Evolutionary conservation across 495 filamentous ascomycete genomes (phyloP), one percentile per base, ranked within the genome.

Genomic region (Penicillium nucicola): DNA sequence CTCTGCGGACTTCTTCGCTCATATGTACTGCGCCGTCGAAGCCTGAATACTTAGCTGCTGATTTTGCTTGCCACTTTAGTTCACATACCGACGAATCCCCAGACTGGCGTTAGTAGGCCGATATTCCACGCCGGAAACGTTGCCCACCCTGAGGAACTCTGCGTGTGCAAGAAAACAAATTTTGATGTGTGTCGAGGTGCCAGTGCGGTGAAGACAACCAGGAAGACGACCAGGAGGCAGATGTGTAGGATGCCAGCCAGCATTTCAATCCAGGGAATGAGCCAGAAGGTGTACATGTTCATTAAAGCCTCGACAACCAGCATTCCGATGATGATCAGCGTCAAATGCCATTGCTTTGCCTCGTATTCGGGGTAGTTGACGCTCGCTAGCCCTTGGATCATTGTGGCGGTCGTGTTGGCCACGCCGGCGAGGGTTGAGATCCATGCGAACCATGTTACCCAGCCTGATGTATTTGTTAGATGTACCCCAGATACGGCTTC

Each of bases 1-100:
- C 68, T 44, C 67, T 63, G 10, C 58, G 58, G 36, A 74, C 62
- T 57, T 77, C 72, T 46, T 75, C 74, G 36, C 62, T 61, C 65
- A 76, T 74, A 9, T 66, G 61, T 3, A 55, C 51, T 20, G 61
- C 50, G 13, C 58, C 61, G 20, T 66, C 63, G 30, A 63, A 59
- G 5, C 62, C 55, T 53, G 10, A 25, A n/a, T 20, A 1, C 0
- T 38, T 23, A 38, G 37, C 5, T 5, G 14, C 3, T 15, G 12
- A 19, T 18, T 32, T n/a, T 5, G 5, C 6, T 23, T 31, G 4
- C 2, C 15, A 7, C 5, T 2, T 5, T 3, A 1, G 17, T 3
- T 15, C 30, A 48, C 58, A 17, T 22, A 61, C 61, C 61, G 14
- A 66, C 52, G 40, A 66, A 66, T 0, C 42, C 38, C 50, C 47